phyloP scores from a whole-genome alignment of 2,329 filamentous ascomycete genomes.

The Penicillium sclerotiorum region DNA sequence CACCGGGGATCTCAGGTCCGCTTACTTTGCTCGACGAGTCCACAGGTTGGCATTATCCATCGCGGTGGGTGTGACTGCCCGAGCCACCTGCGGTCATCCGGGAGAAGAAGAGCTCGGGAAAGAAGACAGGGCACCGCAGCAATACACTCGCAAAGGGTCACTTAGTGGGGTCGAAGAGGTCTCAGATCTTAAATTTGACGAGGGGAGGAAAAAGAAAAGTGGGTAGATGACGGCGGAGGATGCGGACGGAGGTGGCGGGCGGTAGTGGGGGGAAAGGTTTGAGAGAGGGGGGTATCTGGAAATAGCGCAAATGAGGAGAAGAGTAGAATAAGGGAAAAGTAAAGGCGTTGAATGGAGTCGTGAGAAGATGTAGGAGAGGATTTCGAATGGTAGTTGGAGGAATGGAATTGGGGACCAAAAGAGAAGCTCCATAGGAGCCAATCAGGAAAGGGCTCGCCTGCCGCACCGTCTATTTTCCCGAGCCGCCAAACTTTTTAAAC shows the following conservation, averaged over 20 bases:
- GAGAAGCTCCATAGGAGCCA: constrained; percentile 26
- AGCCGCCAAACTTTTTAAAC: constrained; percentile 16
- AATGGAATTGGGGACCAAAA: constrained; percentile 31
- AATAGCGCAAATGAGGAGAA: constrained; percentile 12
- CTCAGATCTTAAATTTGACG: not conserved
- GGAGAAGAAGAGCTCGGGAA: constrained; percentile 20
- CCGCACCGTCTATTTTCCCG: constrained; percentile 38
- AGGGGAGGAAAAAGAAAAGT: constrained; percentile 8
- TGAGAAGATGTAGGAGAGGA: not conserved
- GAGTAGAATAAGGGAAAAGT: constrained; percentile 6
- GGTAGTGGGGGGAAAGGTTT: constrained; percentile 5
- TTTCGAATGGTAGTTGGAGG: too few species aligned
- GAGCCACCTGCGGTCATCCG: constrained; percentile 43
- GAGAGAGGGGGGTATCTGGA: constrained; percentile 1
- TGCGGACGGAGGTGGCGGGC: constrained; percentile 17
- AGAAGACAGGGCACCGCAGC: constrained; percentile 14
- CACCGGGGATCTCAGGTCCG: constrained; percentile 15
- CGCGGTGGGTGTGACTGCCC: constrained; percentile 39
- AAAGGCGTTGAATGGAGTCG: constrained; percentile 3
- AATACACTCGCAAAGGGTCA: constrained; percentile 6
- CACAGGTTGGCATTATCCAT: constrained; percentile 56
- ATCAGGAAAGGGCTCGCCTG: constrained; percentile 30
- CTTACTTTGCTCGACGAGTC: constrained; percentile 54
- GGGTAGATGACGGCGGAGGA: constrained; percentile 23
- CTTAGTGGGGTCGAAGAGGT: constrained; percentile 8